Percentiles rank a stretch among this genome's conserved stretches.
phyloP scores from a whole-genome alignment of 192 early-diverging fungal species.

The Coemansia sp. region DNA sequence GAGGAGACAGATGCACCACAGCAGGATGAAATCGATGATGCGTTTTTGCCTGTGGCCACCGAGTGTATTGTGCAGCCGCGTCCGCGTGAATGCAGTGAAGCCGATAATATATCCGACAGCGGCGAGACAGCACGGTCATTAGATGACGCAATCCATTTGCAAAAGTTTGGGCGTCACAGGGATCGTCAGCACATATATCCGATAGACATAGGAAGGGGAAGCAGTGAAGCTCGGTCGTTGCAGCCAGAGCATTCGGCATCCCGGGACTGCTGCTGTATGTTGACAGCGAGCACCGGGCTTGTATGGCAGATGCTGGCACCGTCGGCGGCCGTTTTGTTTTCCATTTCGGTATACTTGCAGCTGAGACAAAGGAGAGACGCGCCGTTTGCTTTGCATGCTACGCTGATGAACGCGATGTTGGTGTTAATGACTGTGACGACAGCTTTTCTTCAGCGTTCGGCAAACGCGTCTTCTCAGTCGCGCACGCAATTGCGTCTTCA shows the following conservation, averaged over 20 bases:
- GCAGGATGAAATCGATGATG: neutral
- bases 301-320: constrained; percentile 16
- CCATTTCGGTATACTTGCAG: constrained; percentile 1
- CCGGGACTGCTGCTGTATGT: no score
- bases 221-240: neutral
- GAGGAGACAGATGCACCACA: neutral
- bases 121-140: neutral
- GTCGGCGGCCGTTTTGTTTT: constrained; percentile 6
- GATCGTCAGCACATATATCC: constrained; percentile 7
- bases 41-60: neutral
- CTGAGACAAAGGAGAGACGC: neutral
- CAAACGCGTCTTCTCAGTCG: constrained; percentile 1
- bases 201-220: neutral
- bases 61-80: neutral
- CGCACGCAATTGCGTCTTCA: neutral
- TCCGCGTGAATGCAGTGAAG: neutral
- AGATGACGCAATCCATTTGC: neutral
- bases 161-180: constrained; percentile 5
- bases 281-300: neutral
- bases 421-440: constrained; percentile 18
- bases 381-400: constrained; percentile 26
- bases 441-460: constrained; percentile 15
- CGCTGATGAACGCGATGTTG: constrained; percentile 28
- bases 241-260: neutral
- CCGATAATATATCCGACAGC: neutral